Evolutionary conservation across 768 basidiomycete genomes (phyloP).

Genomic region (Scleroderma bovista): DNA sequence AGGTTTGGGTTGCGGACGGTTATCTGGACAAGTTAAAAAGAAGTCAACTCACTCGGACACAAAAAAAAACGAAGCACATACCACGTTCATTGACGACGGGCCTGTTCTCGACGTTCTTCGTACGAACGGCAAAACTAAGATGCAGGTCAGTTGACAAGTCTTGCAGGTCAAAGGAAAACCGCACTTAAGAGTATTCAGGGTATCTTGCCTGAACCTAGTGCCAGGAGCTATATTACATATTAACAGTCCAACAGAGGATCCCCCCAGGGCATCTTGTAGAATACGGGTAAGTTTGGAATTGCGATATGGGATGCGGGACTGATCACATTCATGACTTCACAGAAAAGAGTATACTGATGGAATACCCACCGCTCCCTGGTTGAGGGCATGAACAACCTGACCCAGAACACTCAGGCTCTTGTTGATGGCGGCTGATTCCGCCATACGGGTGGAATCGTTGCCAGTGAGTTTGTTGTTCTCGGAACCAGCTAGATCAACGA

Average conservation of each 20-base stretch:
- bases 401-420: constrained; percentile 83
- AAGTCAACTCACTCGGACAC: not conserved
- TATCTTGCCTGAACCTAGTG: constrained; percentile 76
- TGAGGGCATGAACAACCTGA: constrained; percentile 83
- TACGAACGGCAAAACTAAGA: constrained; percentile 68
- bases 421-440: constrained; percentile 86
- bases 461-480: constrained; percentile 92
- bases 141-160: not conserved
- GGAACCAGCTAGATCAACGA: constrained; percentile 86
- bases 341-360: not conserved
- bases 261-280: constrained; percentile 86
- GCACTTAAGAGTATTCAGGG: constrained; percentile 87
- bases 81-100: constrained; percentile 75
- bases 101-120: constrained; percentile 83
- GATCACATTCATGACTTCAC: constrained; percentile 5
- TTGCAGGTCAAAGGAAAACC: constrained; percentile 8
- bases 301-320: constrained; percentile 83
- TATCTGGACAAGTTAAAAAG: constrained; percentile 36
- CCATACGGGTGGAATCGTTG: constrained; percentile 82
- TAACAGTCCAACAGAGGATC: constrained; percentile 69
- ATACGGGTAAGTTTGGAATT: constrained; percentile 87
- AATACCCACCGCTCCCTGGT: constrained; percentile 53
- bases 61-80: constrained; percentile 23
- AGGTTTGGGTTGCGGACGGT: constrained; percentile 49
- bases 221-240: constrained; percentile 89